Base-by-base conservation (phyloP, 2,329 filamentous ascomycete species). In the Dryadomyces sulphureus region DNA sequence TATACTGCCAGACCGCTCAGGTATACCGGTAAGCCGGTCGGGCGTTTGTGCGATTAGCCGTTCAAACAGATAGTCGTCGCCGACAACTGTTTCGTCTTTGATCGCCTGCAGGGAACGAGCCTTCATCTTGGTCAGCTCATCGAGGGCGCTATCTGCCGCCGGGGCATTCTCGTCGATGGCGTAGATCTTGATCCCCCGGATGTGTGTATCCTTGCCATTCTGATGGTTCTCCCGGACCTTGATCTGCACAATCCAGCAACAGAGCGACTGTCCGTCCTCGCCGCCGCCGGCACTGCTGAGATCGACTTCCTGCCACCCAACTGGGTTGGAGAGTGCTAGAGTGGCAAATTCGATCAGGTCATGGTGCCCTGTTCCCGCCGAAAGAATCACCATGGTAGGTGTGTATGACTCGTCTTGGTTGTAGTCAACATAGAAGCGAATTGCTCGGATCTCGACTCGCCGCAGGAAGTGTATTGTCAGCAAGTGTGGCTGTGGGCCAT, bases 171-270 rank as follows among this genome's bases (percentile, higher is more conserved):
- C 64, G 50, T 75, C 71, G 17, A 75, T 64, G 1, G 75, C 75
- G 53, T 77, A 98, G 9, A 96, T 82, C 65, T 94, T 93, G 61
- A 98, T 75, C 2, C 88, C 90, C 16, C 92, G 75, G 21, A 98
- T 74, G 68, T 98, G 92, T n/a, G 92, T 98, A 60, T 98, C 92
- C 62, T 98, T 98, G 52, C 92, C 92, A 61, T 98, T 98, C 65
- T 98, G 92, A 61, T 98, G 92, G 59, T 98, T 98, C 65, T 96
- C 92, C 44, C 90, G 75, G 42, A 98, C 81, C 54, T 84, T 80
- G 57, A 96, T 80, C 62, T 96, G 89, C 24, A 98, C 72, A 25
- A 96, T 77, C 65, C 90, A 94, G 16, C 85, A 88, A 49, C 89
- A 79, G 17, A 96, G 74, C 1, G 89, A 84, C 55, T 80, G 83